Evolutionary conservation across 345 rosid genomes (phyloP).

Genomic region (Corchorus capsularis): DNA sequence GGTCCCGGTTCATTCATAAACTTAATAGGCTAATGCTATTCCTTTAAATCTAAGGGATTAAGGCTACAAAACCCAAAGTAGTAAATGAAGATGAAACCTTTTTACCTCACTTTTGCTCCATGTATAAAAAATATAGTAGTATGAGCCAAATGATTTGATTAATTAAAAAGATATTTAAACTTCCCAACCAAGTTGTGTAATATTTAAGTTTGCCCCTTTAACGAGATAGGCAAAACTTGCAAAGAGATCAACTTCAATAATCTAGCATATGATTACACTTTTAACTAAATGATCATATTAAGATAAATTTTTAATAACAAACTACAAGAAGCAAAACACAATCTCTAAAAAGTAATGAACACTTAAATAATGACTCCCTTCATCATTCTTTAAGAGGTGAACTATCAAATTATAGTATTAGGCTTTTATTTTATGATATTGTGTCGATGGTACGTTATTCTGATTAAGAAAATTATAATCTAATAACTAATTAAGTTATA

Average conservation of each 20-base stretch:
- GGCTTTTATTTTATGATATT: too few relatives aligned
- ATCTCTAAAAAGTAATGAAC: neutral
- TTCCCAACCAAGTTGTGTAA: slow-evolving; percentile 1
- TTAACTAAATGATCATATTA: neutral
- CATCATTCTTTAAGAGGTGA: neutral
- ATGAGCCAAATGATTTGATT: neutral
- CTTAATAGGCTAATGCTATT: neutral
- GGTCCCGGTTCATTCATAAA: slow-evolving; percentile 3
- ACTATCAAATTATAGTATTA: too few relatives aligned
- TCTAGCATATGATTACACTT: neutral
- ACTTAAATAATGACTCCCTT: neutral
- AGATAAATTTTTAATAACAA: neutral
- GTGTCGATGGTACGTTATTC: neutral
- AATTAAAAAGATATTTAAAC: neutral
- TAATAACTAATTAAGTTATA: neutral
- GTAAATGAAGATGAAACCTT: neutral
- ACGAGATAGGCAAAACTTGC: neutral
- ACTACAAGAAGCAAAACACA: neutral
- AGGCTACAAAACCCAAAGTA: slow-evolving; percentile 12
- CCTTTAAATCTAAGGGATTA: slow-evolving; percentile 11
- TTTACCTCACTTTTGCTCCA: slow-evolving; percentile 11
- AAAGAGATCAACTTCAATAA: neutral
- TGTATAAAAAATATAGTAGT: neutral
- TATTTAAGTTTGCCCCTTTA: neutral
- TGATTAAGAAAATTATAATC: neutral